Evolutionary conservation across 257 asterid genomes (phyloP), one percentile per base, ranked within the genome.

Genomic region (Penstemon barbatus): DNA sequence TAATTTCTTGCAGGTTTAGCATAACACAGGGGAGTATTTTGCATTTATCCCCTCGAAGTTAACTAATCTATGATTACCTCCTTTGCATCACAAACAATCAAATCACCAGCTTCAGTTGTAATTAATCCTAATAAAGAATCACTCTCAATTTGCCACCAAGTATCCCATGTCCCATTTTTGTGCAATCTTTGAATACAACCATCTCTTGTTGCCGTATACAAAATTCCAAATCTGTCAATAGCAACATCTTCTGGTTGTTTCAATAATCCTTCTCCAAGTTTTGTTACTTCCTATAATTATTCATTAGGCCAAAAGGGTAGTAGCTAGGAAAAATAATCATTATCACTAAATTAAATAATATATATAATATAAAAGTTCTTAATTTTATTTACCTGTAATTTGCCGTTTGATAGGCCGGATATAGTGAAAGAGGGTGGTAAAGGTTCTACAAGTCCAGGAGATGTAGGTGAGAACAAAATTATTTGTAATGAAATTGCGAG

Each of bases 251-350:
- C 94, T 18, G 97, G 88, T 50, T 79, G 72, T 61, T 73, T 53
- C 33, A 88, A n/a, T 5, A 70, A 5, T 25, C 96, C 92, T 80
- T 88, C 87, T 75, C 96, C 92, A 37, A 90, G 78, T 71, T 86
- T 84, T 8, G 43, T 79, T 59, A 81, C 91, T 62, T 79, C 80
- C 97, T 87, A 60, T 25, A 25, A 25, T 25, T 13, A 36, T 7
- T 25, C 8, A 56, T 8, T 25, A 42, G 7, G 38, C 6, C 25
- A 53, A 25, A 25, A 25, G 33, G 1, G 33, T 25, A 25, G n/a
- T n/a, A n/a, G n/a, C 2, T 25, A 25, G 33, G 33, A 25, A 25
- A 25, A 25, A 25, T 0, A 25, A 25, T 25, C 2, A 25, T 25
- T 25, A 25, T 25, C 33, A 25, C 33, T 25, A 25, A 25, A 25